phyloP scores from a whole-genome alignment of 176 grass and related monocot genomes.

The Oropetium thomaeum region DNA sequence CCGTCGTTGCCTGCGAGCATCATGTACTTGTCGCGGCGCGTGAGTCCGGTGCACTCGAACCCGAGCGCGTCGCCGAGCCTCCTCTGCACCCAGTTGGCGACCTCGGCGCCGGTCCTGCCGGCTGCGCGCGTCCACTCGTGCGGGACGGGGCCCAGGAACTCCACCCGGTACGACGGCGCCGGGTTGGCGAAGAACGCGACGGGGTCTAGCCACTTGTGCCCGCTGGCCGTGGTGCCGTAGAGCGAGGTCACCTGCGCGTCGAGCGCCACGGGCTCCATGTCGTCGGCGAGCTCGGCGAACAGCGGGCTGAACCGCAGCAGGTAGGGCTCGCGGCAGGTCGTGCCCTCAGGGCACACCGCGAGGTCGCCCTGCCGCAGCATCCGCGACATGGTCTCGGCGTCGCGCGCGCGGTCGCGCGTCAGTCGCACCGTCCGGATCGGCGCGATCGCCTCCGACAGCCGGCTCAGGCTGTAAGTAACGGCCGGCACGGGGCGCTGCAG shows the following conservation, averaged over 20 bases:
- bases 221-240: constrained; percentile 82
- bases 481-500: constrained; percentile 62
- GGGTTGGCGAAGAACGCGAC: constrained; percentile 76
- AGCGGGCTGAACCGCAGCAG: constrained; percentile 82
- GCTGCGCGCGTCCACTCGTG: constrained; percentile 52
- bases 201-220: constrained; percentile 85
- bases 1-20: constrained; percentile 89
- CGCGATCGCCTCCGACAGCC: constrained; percentile 56
- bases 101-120: constrained; percentile 47
- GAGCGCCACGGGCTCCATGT: constrained; percentile 80
- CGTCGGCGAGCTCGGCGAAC: constrained; percentile 86
- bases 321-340: constrained; percentile 90
- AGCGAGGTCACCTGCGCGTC: constrained; percentile 54
- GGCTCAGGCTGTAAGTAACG: constrained; percentile 87
- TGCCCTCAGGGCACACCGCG: constrained; percentile 86
- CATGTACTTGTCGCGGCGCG: constrained; percentile 86
- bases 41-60: constrained; percentile 68
- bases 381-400: constrained; percentile 60
- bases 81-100: constrained; percentile 74
- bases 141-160: constrained; percentile 58
- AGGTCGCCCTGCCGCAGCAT: constrained; percentile 58
- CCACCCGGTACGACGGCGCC: constrained; percentile 51
- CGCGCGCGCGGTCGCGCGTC: constrained; percentile 60
- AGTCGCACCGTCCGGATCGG: constrained; percentile 79
- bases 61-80: constrained; percentile 63